A percentile compares a stretch with the other conserved stretches of the same genome.
These are phyloP conservation scores for Aquilaria agallochum DNA, from an alignment of 441 rosid species.

Conservation along the genomic window DNA sequence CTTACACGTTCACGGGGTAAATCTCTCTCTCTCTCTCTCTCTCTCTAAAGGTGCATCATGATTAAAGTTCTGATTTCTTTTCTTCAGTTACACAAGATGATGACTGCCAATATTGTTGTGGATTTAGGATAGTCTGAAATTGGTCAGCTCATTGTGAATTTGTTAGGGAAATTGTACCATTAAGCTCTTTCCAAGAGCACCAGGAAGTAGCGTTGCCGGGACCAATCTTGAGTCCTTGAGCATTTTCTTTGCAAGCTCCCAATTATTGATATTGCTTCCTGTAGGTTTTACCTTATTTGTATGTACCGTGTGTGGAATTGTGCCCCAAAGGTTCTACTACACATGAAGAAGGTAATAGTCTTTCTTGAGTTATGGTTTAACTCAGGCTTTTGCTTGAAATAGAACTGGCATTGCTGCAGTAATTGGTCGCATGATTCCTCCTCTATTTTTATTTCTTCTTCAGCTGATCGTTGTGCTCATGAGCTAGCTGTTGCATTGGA, in stretches of 20 bases:
- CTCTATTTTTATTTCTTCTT: constrained; percentile 17
- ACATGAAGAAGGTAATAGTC: constrained; percentile 45
- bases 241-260: constrained; percentile 3
- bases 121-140: not conserved
- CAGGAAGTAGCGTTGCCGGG: not conserved
- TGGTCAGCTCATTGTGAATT: not conserved
- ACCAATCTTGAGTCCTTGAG: not conserved
- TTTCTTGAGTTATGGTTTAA: constrained; percentile 2
- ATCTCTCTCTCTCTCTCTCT: constrained; percentile 8
- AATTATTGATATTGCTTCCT: constrained; percentile 18
- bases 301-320: constrained; percentile 73
- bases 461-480: constrained; percentile 51
- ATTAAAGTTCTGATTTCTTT: not conserved
- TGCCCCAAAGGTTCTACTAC: constrained; percentile 26
- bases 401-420: too few relatives aligned
- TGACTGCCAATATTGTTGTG: too few relatives aligned
- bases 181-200: not conserved
- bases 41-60: not conserved
- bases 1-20: constrained; percentile 80
- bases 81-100: too few relatives aligned
- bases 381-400: constrained; percentile 4
- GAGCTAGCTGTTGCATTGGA: constrained; percentile 64
- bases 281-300: constrained; percentile 91
- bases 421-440: not conserved
- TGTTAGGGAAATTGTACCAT: not conserved